phyloP scores from a whole-genome alignment of 805 yeast genomes.

The Candida dajiaensis region DNA sequence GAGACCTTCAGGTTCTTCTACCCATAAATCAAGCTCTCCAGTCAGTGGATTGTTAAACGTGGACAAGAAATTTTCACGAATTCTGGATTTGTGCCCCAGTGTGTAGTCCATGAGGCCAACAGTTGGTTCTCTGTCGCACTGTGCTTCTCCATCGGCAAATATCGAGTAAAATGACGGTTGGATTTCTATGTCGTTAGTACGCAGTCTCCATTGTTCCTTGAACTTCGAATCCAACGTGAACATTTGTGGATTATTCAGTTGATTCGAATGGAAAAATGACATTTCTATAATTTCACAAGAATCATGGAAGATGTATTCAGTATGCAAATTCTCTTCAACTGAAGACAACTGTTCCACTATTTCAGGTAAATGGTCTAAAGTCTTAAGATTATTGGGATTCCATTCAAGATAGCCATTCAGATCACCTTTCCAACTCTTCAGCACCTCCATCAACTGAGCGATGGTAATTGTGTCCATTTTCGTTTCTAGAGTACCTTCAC shows the following conservation, averaged over 20 bases:
- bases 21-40: constrained; percentile 7
- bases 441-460: constrained; percentile 1
- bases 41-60: background rate
- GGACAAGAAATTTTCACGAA: background rate
- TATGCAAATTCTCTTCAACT: background rate
- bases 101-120: constrained; percentile 7
- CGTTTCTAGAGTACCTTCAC: background rate
- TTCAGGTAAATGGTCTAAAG: background rate
- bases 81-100: constrained; percentile 8
- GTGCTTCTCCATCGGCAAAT: constrained; percentile 1
- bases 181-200: constrained; percentile 7
- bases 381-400: background rate
- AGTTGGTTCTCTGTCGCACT: constrained; percentile 12
- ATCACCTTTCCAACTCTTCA: constrained; percentile 6
- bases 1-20: constrained; percentile 31
- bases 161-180: constrained; percentile 9
- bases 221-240: constrained; percentile 17
- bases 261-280: constrained; percentile 7
- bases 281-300: constrained; percentile 4
- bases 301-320: background rate
- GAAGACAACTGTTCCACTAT: background rate
- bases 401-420: background rate
- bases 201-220: constrained; percentile 7
- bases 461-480: background rate
- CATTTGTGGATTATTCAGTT: constrained; percentile 1